Percentiles rank a stretch among this genome's conserved stretches.
These are phyloP conservation scores for Boeremia lycopersici DNA, from an alignment of 2,329 filamentous ascomycete species.

Conservation along the genomic window DNA sequence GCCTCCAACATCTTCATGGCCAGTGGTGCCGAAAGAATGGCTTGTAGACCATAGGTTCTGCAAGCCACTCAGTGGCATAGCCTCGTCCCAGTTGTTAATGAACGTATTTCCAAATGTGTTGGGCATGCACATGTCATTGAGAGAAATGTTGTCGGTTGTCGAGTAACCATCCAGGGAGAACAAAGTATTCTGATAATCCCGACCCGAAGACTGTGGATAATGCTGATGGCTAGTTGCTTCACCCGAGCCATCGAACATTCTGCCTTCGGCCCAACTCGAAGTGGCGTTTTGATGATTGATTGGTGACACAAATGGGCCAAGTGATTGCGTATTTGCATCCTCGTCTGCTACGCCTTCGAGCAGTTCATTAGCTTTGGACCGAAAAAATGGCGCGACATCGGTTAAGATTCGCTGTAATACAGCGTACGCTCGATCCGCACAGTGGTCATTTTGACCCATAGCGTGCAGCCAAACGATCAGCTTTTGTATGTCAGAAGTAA, in stretches of 20 bases:
- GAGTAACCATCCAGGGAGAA: background rate
- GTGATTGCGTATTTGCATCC: background rate
- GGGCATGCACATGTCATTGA: background rate
- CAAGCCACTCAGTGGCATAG: conserved; percentile 17
- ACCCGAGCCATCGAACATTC: background rate
- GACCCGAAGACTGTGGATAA: background rate
- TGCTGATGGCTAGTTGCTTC: background rate
- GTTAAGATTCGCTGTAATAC: conserved; percentile 25
- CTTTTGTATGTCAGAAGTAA: conserved; percentile 42
- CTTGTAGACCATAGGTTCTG: conserved; percentile 17
- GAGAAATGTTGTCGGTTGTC: background rate
- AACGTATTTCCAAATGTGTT: conserved; percentile 29
- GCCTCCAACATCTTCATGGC: background rate
- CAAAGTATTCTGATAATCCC: background rate
- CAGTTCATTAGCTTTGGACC: conserved; percentile 21
- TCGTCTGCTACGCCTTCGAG: background rate
- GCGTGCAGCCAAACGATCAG: conserved; percentile 41
- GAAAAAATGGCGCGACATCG: conserved; percentile 19
- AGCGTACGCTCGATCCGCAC: conserved; percentile 40
- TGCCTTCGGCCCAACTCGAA: background rate
- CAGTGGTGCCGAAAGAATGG: background rate
- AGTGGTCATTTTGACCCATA: conserved; percentile 36
- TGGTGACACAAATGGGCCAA: background rate
- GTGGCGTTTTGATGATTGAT: background rate
- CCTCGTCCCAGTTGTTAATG: conserved; percentile 30